Conservation (phyloP, 176 grass and related monocot genomes). For the Raddia distichophylla region DNA sequence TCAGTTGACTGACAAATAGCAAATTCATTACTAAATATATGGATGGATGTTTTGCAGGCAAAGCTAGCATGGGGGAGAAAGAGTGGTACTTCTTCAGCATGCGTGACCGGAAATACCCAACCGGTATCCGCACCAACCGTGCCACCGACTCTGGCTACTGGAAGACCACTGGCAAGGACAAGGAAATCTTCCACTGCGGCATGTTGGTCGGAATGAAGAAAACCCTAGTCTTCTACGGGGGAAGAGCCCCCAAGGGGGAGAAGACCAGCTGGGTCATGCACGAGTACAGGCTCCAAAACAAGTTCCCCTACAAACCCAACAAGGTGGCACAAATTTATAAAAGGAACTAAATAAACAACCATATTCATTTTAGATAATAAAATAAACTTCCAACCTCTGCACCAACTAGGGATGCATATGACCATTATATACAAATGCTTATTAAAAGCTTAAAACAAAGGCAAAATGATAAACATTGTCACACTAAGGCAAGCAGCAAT, state of each 20-base stretch:
- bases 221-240: slow-evolving; percentile 82
- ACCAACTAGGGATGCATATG: too few species aligned
- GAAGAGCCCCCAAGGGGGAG: slow-evolving; percentile 73
- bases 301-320: slow-evolving; percentile 76
- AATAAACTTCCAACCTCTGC: too few species aligned
- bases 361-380: too few species aligned
- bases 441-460: too few species aligned
- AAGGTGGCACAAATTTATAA: slow-evolving; percentile 35
- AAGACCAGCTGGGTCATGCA: slow-evolving; percentile 95
- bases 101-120: slow-evolving; percentile 79
- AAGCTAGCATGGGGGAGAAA: slow-evolving; percentile 90
- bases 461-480: too few species aligned
- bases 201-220: slow-evolving; percentile 84
- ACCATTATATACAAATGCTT: too few species aligned
- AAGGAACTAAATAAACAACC: too few species aligned
- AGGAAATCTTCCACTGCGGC: slow-evolving; percentile 73
- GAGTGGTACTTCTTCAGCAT: slow-evolving; percentile 94
- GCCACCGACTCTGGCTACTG: slow-evolving; percentile 83
- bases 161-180: slow-evolving; percentile 88
- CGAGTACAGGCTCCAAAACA: slow-evolving; percentile 78
- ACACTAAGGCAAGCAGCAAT: too few species aligned
- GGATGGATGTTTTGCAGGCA: slow-evolving; percentile 37
- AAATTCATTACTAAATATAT: not conserved
- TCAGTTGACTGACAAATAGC: too few species aligned
- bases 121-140: slow-evolving; percentile 72